Evolutionary conservation across 805 yeast species (phyloP), one percentile per base, ranked within the genome.

Genomic region (Candida orba): DNA sequence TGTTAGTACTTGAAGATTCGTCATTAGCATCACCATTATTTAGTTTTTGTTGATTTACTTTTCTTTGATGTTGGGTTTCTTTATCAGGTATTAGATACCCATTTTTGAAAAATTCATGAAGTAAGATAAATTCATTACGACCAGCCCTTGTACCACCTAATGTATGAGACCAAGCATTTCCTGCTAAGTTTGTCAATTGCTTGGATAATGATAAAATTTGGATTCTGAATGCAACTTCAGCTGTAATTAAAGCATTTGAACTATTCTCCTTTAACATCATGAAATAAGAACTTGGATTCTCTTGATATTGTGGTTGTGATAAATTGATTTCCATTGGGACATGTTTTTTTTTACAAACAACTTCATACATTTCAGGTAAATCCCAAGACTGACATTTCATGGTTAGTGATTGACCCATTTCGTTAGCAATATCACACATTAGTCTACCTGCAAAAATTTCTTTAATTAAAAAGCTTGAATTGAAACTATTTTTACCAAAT

Each of bases 161-260:
- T 1, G 99, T 93, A 50, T 87, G 89, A 2, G 95, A 76, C 99
- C 99, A 93, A 0, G 96, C 91, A 62, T 93, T 93, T 54, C 99
- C 99, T 1, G 98, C 97, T 48, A 93, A 71, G 52, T 83, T 84
- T 2, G 99, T 93, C 56, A 93, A 71, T 58, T 90, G 96, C 54
- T 87, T 87, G 0, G 98, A 85, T 42, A 93, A 70, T 2, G 97
- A 87, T 42, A 93, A 66, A 46, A 93, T 81, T 64, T 93, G 98
- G 43, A 81, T 78, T 49, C 83, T 72, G 58, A 89, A 80, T 0
- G 96, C 89, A 44, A 93, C 69, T 43, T 84, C 84, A 3, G 89
- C 86, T 15, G 87, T 72, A 39, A 84, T 79, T 47, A 74, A 68
- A 9, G 91, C 85, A 56, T 81, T 81, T 12, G 67, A 62, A 32